A percentile compares a stretch with the other conserved stretches of the same genome.
Evolutionary conservation across 352 stramenopile genomes (phyloP).

Genomic region (Phytopythium helicoides): DNA sequence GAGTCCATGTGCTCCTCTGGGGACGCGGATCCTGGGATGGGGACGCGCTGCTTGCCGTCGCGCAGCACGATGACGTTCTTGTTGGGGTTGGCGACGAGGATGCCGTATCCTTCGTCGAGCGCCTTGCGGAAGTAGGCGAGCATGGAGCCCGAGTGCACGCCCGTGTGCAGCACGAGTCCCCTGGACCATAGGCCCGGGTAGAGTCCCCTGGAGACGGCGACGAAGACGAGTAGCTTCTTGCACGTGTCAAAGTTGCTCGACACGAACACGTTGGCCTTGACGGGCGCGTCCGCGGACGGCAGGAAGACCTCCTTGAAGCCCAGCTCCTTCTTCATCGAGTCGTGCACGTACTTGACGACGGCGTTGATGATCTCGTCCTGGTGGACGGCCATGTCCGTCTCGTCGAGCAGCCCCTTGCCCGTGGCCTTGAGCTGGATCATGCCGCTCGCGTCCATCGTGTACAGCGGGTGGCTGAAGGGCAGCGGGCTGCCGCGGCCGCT

Average conservation of each 20-base stretch:
- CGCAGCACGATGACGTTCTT: conserved; percentile 87
- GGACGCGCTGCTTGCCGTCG: conserved; percentile 76
- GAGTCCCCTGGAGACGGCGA: conserved; percentile 75
- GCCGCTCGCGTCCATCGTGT: conserved; percentile 79
- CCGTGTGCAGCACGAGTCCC: conserved; percentile 77
- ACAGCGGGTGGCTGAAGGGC: conserved; percentile 76
- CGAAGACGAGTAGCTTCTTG: conserved; percentile 84
- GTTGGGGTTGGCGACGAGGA: conserved; percentile 88
- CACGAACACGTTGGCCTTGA: conserved; percentile 85
- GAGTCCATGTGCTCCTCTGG: conserved; percentile 89
- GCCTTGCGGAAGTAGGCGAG: conserved; percentile 88
- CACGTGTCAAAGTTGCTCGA: conserved; percentile 79
- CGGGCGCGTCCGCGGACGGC: conserved; percentile 56
- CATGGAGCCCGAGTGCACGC: conserved; percentile 87
- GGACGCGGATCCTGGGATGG: conserved; percentile 80
- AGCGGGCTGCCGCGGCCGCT: conserved; percentile 29
- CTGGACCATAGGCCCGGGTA: conserved; percentile 87
- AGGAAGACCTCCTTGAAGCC: conserved; percentile 79
- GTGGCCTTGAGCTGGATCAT: conserved; percentile 87
- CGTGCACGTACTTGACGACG: conserved; percentile 84
- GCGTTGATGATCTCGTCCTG: conserved; percentile 88
- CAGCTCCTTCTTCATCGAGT: conserved; percentile 79
- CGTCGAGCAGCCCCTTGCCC: conserved; percentile 65
- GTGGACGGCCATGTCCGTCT: conserved; percentile 84
- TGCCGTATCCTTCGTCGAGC: conserved; percentile 80